Evolutionary conservation across 2,329 filamentous ascomycete species (phyloP).

Genomic region (Didymosphaeria variabile): DNA sequence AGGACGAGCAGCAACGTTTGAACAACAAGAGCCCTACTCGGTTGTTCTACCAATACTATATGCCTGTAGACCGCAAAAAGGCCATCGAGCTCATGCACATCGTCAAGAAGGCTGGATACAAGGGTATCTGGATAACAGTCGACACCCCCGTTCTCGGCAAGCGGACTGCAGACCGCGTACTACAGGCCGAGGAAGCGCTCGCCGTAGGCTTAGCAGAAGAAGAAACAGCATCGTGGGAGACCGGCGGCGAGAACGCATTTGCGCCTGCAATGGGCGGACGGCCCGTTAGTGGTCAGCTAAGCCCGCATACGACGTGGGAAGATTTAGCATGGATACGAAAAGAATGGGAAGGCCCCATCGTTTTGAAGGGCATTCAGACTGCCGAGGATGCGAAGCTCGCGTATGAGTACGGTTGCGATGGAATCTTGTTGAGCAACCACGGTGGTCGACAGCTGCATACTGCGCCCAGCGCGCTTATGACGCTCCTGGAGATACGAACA

Average conservation of each 20-base stretch:
- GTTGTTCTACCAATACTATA: constrained; percentile 50
- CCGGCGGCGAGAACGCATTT: constrained; percentile 64
- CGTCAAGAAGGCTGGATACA: constrained; percentile 43
- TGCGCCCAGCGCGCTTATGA: constrained; percentile 47
- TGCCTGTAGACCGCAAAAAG: constrained; percentile 43
- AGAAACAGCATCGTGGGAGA: constrained; percentile 62
- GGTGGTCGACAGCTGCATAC: constrained; percentile 63
- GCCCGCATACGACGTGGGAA: constrained; percentile 59
- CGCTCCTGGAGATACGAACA: constrained; percentile 49
- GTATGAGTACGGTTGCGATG: constrained; percentile 55
- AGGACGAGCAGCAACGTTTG: constrained; percentile 35
- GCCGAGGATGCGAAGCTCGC: constrained; percentile 58
- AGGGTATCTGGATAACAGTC: constrained; percentile 49
- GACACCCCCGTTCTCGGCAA: constrained; percentile 48
- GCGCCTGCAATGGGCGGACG: constrained; percentile 64
- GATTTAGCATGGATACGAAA: constrained; percentile 57
- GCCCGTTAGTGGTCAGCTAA: constrained; percentile 38
- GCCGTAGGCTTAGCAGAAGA: constrained; percentile 61
- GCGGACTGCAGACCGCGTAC: constrained; percentile 43
- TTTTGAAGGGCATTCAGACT: constrained; percentile 56
- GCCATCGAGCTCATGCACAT: constrained; percentile 44
- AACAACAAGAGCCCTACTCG: constrained; percentile 38
- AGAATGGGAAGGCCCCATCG: constrained; percentile 53
- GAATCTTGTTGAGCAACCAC: constrained; percentile 62
- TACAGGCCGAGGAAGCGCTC: constrained; percentile 59